Evolutionary conservation across 1,284 basidiomycete genomes (phyloP), one percentile per base, ranked within the genome.

Genomic region (Sanghuangporus weigelae): DNA sequence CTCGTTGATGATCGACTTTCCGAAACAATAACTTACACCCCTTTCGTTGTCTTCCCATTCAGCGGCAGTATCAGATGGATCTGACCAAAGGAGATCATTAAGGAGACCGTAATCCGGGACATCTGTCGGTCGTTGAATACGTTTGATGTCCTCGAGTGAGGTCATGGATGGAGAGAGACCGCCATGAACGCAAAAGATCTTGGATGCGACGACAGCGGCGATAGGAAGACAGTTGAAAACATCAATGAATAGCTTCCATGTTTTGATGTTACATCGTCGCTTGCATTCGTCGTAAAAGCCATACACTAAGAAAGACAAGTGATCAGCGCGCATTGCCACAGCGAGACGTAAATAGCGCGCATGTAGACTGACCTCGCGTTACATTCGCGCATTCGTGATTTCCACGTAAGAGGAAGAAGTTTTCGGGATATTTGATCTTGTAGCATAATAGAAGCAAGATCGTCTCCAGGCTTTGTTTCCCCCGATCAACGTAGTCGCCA

Each of bases 261-360:
- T 96, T 81, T 99, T 99, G 84, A 99, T 96, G 77, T 98, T 98
- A 82, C 95, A 96, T 69, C 97, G 87, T 72, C 97, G 89, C 80
- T 99, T 99, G 84, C 97, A 99, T 79, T 99, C 96, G 79, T 99
- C 96, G 77, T 99, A 99, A 79, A 99, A 99, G 48, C 96, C 96
- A 74, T 99, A 99, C 35, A 99, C 96, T 95, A 73, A 44, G 42
- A 7, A 31, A 68, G 65, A 66, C 71, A 73, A 71, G 68, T 69
- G 69, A 66, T 60, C 49, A 60, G 44, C 44, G 64, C 57, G 64
- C 53, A 63, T n/a, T 50, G 36, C 40, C 58, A 57, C 46, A 7
- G 4, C 46, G 69, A 64, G 57, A 55, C 46, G 36, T 64, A 58
- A 59, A 60, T 59, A 63, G 42, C 7, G 44, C 39, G 21, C 62